These are phyloP conservation scores for Aegilops tauschii DNA, from an alignment of 176 grass and related monocot genomes.

Conservation along the genomic window DNA sequence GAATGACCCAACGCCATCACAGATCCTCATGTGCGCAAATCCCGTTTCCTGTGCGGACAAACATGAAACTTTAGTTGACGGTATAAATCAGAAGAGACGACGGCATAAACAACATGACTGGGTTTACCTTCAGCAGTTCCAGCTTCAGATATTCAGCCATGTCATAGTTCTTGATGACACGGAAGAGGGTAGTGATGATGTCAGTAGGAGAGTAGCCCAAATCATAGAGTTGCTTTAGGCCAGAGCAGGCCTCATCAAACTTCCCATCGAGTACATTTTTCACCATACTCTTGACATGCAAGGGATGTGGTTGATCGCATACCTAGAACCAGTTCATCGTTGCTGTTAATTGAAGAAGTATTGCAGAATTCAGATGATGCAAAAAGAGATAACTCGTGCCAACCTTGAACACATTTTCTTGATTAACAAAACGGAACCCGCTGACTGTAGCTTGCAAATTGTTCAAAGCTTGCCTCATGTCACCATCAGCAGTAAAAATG, in stretches of 20 bases:
- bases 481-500: constrained; percentile 97
- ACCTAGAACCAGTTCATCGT: constrained; percentile 40
- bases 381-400: neutral
- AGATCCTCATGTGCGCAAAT: constrained; percentile 99
- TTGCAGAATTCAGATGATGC: neutral
- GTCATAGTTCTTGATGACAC: constrained; percentile 93
- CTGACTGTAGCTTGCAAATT: constrained; percentile 93
- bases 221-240: constrained; percentile 87
- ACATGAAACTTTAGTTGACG: neutral
- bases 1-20: constrained; percentile 89
- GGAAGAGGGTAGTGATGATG: constrained; percentile 94
- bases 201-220: constrained; percentile 90
- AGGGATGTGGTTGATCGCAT: constrained; percentile 91
- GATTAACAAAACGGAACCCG: constrained; percentile 91
- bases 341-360: constrained; percentile 1
- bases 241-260: constrained; percentile 77
- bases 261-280: constrained; percentile 82
- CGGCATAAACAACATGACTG: neutral
- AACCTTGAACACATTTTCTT: constrained; percentile 96
- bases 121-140: constrained; percentile 84
- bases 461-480: constrained; percentile 98
- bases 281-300: constrained; percentile 91
- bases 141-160: constrained; percentile 95
- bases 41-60: constrained; percentile 59
- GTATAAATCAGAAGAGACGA: neutral